Evolutionary conservation across 208 protist species (phyloP).

Genomic region (Trypanosoma avium): DNA sequence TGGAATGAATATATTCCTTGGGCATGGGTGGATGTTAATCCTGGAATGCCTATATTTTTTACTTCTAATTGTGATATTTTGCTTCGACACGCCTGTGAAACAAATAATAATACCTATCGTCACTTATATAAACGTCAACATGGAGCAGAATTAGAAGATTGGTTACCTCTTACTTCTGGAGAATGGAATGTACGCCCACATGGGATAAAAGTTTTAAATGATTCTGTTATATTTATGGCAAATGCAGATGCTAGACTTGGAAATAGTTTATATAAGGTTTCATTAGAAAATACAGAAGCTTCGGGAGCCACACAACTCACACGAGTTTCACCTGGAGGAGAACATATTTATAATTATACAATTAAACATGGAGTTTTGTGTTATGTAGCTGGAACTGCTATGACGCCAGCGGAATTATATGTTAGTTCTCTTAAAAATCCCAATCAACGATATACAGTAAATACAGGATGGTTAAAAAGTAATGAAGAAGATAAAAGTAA

Average conservation of each 20-base stretch:
- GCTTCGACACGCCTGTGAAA: slow-evolving; percentile 53
- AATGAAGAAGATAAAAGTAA: background rate
- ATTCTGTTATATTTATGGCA: slow-evolving; percentile 58
- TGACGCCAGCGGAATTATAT: slow-evolving; percentile 47
- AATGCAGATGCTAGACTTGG: slow-evolving; percentile 61
- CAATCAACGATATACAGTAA: background rate
- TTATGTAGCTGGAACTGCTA: slow-evolving; percentile 55
- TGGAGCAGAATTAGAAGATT: slow-evolving; percentile 24
- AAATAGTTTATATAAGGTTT: slow-evolving; percentile 52
- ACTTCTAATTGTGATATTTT: slow-evolving; percentile 55
- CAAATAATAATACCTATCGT: slow-evolving; percentile 46
- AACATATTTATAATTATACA: slow-evolving; percentile 61
- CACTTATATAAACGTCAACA: slow-evolving; percentile 51
- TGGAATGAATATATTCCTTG: slow-evolving; percentile 65
- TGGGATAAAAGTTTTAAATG: slow-evolving; percentile 24
- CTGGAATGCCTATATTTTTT: slow-evolving; percentile 49
- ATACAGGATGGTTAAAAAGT: background rate
- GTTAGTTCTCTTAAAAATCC: slow-evolving; percentile 17
- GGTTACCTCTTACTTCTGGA: slow-evolving; percentile 63
- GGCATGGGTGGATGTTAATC: slow-evolving; percentile 71
- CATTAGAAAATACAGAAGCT: slow-evolving; percentile 9
- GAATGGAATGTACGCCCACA: slow-evolving; percentile 66
- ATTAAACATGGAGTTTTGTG: slow-evolving; percentile 37
- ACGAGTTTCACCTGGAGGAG: slow-evolving; percentile 38
- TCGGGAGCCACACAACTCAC: slow-evolving; percentile 24